phyloP scores from a whole-genome alignment of 345 rosid species.

The Salix viminalis region DNA sequence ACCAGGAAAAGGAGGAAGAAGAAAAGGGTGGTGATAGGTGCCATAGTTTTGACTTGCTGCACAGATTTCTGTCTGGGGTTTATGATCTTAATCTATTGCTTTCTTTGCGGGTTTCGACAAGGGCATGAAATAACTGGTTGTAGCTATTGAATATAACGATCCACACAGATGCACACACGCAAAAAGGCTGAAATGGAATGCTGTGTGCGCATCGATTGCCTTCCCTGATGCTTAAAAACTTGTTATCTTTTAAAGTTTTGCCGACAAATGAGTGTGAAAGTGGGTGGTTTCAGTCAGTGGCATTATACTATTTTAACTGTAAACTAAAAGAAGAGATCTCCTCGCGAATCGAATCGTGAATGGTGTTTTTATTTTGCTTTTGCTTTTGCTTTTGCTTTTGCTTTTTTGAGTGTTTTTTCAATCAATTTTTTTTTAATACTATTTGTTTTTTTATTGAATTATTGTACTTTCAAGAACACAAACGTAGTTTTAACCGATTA shows the following conservation, averaged over 20 bases:
- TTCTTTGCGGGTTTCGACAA: neutral
- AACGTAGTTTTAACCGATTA: no score
- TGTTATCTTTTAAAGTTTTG: neutral
- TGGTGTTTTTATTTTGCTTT: no score
- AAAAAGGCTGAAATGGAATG: neutral
- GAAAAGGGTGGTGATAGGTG: constrained; percentile 25
- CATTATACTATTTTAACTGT: neutral
- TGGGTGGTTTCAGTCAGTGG: neutral
- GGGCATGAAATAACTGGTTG: no score
- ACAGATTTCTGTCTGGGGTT: neutral
- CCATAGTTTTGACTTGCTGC: constrained; percentile 5
- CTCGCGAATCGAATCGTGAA: no score
- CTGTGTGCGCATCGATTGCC: neutral
- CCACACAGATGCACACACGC: neutral
- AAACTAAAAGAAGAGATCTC: no score
- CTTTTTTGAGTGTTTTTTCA: no score
- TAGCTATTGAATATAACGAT: neutral
- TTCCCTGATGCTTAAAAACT: neutral
- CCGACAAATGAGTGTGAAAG: neutral
- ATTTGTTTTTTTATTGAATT: no score
- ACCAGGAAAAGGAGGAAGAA: constrained; percentile 18
- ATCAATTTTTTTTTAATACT: no score
- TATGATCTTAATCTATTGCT: neutral
- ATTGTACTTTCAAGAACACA: no score
- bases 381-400: no score